Percentiles rank a stretch among this genome's conserved stretches.
Evolutionary conservation across 345 rosid species (phyloP).

Genomic region (Citrus hindsii): DNA sequence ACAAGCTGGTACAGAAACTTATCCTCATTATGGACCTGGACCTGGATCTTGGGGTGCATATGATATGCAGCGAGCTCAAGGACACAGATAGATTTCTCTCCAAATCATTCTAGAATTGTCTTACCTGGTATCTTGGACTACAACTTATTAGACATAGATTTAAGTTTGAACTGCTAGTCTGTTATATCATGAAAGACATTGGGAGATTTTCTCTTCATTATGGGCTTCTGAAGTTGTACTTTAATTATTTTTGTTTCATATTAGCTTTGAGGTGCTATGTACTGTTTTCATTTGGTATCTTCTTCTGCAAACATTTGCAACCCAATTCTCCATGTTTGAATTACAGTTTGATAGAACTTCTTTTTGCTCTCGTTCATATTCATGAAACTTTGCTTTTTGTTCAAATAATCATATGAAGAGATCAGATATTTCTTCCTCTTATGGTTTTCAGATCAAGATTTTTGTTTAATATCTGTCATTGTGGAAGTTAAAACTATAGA

Average conservation of each 20-base stretch:
- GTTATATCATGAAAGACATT: slow-evolving; percentile 18
- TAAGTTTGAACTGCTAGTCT: slow-evolving; percentile 27
- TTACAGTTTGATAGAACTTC: not conserved
- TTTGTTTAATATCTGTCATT: not conserved
- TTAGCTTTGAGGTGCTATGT: slow-evolving; percentile 12
- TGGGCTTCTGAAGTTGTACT: slow-evolving; percentile 28
- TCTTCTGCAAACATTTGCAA: slow-evolving; percentile 11
- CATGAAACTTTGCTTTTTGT: not conserved
- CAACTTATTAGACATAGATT: slow-evolving; percentile 31
- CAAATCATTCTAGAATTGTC: slow-evolving; percentile 25
- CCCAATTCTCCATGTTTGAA: slow-evolving; percentile 4
- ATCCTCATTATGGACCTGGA: slow-evolving; percentile 69
- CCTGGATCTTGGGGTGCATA: slow-evolving; percentile 68
- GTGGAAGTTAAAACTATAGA: not conserved
- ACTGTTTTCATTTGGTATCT: slow-evolving; percentile 12
- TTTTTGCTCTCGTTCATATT: not conserved
- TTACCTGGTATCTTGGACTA: slow-evolving; percentile 39
- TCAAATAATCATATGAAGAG: not conserved
- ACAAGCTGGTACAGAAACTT: slow-evolving; percentile 61
- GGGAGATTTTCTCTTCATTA: slow-evolving; percentile 13
- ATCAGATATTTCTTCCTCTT: not conserved
- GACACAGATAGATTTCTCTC: slow-evolving; percentile 54
- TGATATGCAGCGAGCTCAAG: slow-evolving; percentile 66
- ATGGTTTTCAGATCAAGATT: not conserved
- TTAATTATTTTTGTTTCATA: slow-evolving; percentile 18